Base-by-base conservation (phyloP, 2,329 filamentous ascomycete species). In the Ramichloridium luteum region DNA sequence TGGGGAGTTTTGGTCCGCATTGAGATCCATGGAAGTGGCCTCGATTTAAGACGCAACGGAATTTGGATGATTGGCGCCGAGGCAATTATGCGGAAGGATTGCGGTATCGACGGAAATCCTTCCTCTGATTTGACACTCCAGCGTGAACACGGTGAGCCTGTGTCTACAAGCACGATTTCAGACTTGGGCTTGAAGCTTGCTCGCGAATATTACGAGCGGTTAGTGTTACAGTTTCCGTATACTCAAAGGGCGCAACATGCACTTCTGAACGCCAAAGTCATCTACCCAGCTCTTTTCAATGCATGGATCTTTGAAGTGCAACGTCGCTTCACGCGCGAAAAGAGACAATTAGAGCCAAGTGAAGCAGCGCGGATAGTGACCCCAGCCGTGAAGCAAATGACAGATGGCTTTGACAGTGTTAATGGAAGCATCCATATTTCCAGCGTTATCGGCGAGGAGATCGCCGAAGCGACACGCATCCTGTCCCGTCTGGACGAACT, bases 61-160 rank as follows among this genome's bases (percentile, higher is more conserved):
- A 68, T 80, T 42, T 94, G 86, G 88, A 77, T 77, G 10, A 68
- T 93, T 27, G 85, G 83, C 1, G 83, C 82, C 2, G 86, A 93
- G 57, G 72, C 94, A 13, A 59, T 93, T 34, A 74, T 93, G 59
- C 71, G 79, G 11, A 57, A 57, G 40, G 35, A 40, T 39, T n/a
- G n/a, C n/a, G n/a, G n/a, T n/a, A n/a, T n/a, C n/a, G n/a, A n/a
- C n/a, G n/a, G n/a, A n/a, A n/a, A n/a, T n/a, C n/a, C n/a, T n/a
- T n/a, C n/a, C n/a, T n/a, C n/a, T n/a, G n/a, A n/a, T n/a, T n/a
- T n/a, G 14, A 35, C 28, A 4, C 10, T 30, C 4, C 33, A 36
- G 23, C 25, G 28, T 9, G 16, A 22, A 22, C 31, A 25, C n/a
- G n/a, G 13, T 4, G 17, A 18, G 17, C 18, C 23, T 13, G 15